phyloP scores from a whole-genome alignment of 352 stramenopile species.

The Phytopythium kandeliae region DNA sequence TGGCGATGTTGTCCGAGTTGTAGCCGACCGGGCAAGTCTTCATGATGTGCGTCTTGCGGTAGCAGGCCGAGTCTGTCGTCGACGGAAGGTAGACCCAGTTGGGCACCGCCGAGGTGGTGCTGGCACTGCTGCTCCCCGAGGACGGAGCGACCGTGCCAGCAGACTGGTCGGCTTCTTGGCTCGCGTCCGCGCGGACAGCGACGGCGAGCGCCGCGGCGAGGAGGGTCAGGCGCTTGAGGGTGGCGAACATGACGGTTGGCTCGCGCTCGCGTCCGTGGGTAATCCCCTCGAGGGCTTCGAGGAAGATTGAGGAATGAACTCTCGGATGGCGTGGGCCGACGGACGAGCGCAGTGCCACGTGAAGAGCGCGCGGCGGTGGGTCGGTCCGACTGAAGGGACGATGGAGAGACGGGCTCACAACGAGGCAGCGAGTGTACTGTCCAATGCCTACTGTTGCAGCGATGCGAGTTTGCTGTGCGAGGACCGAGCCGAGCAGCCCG shows the following conservation, averaged over 20 bases:
- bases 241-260: not conserved
- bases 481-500: no score
- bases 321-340: no score
- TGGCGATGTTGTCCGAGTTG: conserved; percentile 36
- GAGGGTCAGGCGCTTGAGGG: conserved; percentile 3
- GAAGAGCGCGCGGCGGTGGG: no score
- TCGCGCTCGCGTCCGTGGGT: not conserved
- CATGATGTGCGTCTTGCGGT: conserved; percentile 35
- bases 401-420: no score
- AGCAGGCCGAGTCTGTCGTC: conserved; percentile 31
- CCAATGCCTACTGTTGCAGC: no score
- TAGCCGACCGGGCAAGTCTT: conserved; percentile 38
- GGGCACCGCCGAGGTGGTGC: conserved; percentile 5
- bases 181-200: not conserved
- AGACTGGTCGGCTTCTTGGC: not conserved
- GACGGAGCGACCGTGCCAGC: conserved; percentile 4
- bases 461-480: no score
- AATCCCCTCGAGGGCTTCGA: not conserved
- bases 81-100: conserved; percentile 26
- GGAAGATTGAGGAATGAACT: conserved; percentile 1
- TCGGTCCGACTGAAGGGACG: no score
- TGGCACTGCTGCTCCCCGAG: not conserved
- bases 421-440: no score
- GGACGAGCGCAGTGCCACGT: no score
- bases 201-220: not conserved